Conservation (phyloP, 2,329 filamentous ascomycete species). For the Xylaria polymorpha region DNA sequence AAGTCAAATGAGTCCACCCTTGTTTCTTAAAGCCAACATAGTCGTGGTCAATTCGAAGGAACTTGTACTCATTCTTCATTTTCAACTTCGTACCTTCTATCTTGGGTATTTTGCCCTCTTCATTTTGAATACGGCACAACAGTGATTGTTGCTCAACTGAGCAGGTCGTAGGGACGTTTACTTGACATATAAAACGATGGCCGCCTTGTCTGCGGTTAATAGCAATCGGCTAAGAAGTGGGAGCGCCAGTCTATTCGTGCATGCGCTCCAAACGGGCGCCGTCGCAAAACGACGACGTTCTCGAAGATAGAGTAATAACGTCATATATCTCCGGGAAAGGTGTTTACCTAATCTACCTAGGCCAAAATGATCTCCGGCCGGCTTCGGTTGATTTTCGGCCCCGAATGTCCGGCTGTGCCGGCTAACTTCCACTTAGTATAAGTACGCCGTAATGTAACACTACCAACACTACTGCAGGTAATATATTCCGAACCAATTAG, state of each 20-base stretch:
- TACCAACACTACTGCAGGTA: no score
- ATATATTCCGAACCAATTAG: slow-evolving; percentile 7
- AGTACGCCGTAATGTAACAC: no score
- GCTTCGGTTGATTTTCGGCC: slow-evolving; percentile 3
- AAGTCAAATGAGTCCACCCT: not conserved
- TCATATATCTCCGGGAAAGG: not conserved
- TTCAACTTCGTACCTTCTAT: not conserved
- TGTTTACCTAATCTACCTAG: not conserved
- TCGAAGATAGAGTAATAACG: not conserved
- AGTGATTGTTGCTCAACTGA: not conserved
- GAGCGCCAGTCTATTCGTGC: not conserved
- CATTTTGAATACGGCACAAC: not conserved
- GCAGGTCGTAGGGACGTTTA: not conserved
- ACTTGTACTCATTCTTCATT: no score
- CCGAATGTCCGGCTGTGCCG: not conserved
- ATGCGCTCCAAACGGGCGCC: not conserved
- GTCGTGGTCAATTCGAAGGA: not conserved
- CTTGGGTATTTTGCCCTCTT: not conserved
- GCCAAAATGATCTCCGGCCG: not conserved
- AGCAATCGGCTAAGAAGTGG: not conserved
- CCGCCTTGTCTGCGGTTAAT: not conserved
- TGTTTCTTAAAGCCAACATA: not conserved
- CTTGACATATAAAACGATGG: no score
- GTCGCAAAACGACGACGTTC: not conserved
- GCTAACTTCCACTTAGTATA: no score